Base-by-base conservation (phyloP, 306 rosid genomes). In the Begonia masoniana region DNA sequence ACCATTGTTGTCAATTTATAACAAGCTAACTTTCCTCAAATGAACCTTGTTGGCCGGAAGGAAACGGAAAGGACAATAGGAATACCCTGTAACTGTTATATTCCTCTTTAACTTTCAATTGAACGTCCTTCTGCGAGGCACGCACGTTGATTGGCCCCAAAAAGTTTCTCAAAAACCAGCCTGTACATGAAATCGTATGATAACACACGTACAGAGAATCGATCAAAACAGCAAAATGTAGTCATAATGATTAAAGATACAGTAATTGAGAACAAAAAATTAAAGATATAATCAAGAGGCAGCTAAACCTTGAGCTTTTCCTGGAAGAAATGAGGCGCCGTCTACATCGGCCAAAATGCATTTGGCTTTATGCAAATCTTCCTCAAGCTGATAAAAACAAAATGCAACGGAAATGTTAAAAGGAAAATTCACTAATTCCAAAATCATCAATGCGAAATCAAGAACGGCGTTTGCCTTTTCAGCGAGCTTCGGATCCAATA, bases 91-190 rank as follows among this genome's bases (percentile, higher is more conserved):
- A 92, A 72, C 88, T 75, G 71, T 92, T 92, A 79, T 86, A 92
- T 65, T 92, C 99, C 72, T 92, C 99, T 68, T 92, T 92, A 58
- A 86, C 96, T 83, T 92, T 92, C 63, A 92, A 73, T 71, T 75
- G 99, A n/a, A 92, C 76, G 58, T 92, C 99, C 68, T 82, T 92
- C 58, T 76, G 66, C 39, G 39, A 31, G 41, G 96, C 95, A 60
- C 93, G 95, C 65, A 92, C 99, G 55, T 82, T 83, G 42, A 92
- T 81, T 19, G 99, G 99, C 13, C 99, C 99, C 14, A 92, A 64
- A 76, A 92, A 92, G 96, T 83, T 92, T 77, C 73, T 80, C 71
- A 92, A 58, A 71, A 92, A 86, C 48, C 73, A 35, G 19, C 96
- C 97, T 91, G 52, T 51, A 50, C n/a, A 41, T 31, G 12, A 47